phyloP scores from a whole-genome alignment of 225 moss, liverwort and hornwort genomes.

The Physcomitrium patens region DNA sequence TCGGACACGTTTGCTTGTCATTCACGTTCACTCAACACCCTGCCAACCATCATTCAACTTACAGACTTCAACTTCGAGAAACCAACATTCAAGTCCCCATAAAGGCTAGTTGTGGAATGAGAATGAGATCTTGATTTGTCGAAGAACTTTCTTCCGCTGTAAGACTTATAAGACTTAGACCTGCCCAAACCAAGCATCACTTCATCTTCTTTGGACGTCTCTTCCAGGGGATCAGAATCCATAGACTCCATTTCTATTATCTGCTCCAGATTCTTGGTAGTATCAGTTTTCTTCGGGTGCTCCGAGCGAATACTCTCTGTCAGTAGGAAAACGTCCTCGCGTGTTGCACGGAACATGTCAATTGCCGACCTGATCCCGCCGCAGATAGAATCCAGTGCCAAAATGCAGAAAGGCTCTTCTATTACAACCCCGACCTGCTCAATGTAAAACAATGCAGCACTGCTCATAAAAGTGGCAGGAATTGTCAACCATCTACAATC shows the following conservation, averaged over 20 bases:
- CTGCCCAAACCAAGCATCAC: conserved; percentile 23
- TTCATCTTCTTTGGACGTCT: not conserved
- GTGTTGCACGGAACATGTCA: conserved; percentile 33
- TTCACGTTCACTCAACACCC: no score
- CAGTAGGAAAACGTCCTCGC: conserved; percentile 17
- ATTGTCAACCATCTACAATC: conserved; percentile 71
- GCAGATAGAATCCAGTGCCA: conserved; percentile 50
- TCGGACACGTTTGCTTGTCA: no score
- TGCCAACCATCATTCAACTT: not conserved
- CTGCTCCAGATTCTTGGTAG: not conserved
- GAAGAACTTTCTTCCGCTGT: not conserved
- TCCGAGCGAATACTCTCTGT: not conserved
- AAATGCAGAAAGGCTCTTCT: conserved; percentile 62
- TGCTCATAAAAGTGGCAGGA: conserved; percentile 62
- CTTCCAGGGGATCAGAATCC: no score
- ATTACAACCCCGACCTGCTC: conserved; percentile 68
- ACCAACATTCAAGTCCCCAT: conserved; percentile 14
- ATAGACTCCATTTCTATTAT: conserved; percentile 14
- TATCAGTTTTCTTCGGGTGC: not conserved
- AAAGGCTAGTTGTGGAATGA: conserved; percentile 21
- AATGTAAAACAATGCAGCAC: conserved; percentile 52
- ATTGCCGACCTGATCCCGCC: conserved; percentile 31
- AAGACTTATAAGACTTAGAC: not conserved
- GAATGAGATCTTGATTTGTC: conserved; percentile 31
- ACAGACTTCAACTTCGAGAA: conserved; percentile 40